Evolutionary conservation across 371 early-diverging fungal species (phyloP), one percentile per base, ranked within the genome.

Genomic region (Rhizopus arrhizus): DNA sequence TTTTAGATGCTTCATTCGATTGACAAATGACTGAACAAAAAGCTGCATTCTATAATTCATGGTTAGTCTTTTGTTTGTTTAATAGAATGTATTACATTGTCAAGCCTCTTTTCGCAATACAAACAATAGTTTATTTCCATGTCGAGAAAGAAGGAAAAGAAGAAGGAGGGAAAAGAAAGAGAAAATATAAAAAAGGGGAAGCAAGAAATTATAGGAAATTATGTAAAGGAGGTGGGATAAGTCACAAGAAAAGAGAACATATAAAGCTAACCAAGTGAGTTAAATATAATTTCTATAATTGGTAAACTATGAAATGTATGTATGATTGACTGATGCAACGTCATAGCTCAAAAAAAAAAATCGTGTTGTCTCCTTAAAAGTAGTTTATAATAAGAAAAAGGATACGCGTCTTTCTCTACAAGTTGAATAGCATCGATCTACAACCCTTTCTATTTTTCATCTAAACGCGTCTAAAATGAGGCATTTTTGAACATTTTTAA

Each of bases 1-100:
- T 43, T 43, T 43, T 43, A 15, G 43, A 13, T 43, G 43, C 43
- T 13, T 43, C 43, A 13, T 43, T 43, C 11, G 43, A 43, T 43
- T 43, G 43, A 15, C 43, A 43, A 5, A 5, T 11, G n/a, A 5
- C n/a, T 9, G 43, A 43, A n/a, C 43, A 43, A 43, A 43, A 43
- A 13, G 43, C 43, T 43, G n/a, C n/a, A 43, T 43, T 43, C 43
- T 43, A 40, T 7, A 40, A 40, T 10, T 7, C 12, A 10, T 7
- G 8, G 40, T 40, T 40, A 10, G 40, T 40, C 12, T 40, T 10
- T 40, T 10, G 8, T 40, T 40, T 40, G 40, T 7, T 40, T 40
- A 40, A 43, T 13, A 5, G 43, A 43, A n/a, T n/a, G 43, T n/a
- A 5, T 43, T 43, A 5, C 43, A 43, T 43, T n/a, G n/a, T 43